A percentile compares a stretch with the other conserved stretches of the same genome.
Evolutionary conservation across 176 grass and related monocot species (phyloP).

Genomic region (Microstegium vimineum): DNA sequence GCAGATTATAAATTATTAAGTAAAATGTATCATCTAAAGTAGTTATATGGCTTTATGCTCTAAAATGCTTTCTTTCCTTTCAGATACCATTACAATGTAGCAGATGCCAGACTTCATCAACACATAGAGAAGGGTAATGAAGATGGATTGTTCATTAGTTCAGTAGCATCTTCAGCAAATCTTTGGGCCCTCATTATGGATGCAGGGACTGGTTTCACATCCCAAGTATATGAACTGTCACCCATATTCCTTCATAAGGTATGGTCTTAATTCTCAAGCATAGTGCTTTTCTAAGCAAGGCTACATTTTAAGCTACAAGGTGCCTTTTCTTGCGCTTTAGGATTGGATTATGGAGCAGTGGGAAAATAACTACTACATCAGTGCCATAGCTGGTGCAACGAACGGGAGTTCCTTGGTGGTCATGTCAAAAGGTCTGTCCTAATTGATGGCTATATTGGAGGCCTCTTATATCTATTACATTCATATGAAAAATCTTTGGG

Average conservation of each 20-base stretch:
- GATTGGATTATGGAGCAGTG: conserved; percentile 99
- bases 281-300: background rate
- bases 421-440: conserved; percentile 89
- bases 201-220: conserved; percentile 85
- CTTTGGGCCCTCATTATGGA: conserved; percentile 99
- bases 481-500: background rate
- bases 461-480: background rate
- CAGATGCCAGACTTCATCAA: conserved; percentile 90
- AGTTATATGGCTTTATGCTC: background rate
- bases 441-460: conserved; percentile 2
- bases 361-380: conserved; percentile 99
- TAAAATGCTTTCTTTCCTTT: background rate
- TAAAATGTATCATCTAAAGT: background rate
- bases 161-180: conserved; percentile 81
- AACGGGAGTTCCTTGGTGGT: conserved; percentile 97
- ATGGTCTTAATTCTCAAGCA: conserved; percentile 19
- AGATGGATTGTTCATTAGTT: conserved; percentile 96
- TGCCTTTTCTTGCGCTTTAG: conserved; percentile 41
- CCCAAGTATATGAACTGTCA: conserved; percentile 96
- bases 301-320: conserved; percentile 8
- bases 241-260: conserved; percentile 97
- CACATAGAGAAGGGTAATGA: conserved; percentile 96
- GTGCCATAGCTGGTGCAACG: conserved; percentile 80
- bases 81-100: conserved; percentile 98
- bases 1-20: background rate